These are phyloP conservation scores for Tetrapisispora taiwanensis DNA, from an alignment of 805 yeast species.

Conservation along the genomic window DNA sequence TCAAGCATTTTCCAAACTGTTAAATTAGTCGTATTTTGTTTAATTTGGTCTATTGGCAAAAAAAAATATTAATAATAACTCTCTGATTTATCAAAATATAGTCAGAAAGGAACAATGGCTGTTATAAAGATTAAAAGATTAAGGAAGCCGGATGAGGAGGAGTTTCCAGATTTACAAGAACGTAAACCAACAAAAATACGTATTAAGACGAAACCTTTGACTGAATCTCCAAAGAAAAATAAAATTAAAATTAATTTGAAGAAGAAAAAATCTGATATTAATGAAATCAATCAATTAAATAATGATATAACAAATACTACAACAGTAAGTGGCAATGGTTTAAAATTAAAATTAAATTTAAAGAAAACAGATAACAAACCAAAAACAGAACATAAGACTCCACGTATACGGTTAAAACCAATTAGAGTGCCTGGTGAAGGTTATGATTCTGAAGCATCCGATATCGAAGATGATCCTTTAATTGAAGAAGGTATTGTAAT, in stretches of 20 bases:
- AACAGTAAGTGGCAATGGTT: constrained; percentile 3
- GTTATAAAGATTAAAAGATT: constrained; percentile 25
- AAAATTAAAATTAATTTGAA: constrained; percentile 19
- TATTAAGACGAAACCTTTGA: constrained; percentile 11
- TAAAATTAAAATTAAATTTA: constrained; percentile 18
- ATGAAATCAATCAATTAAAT: not conserved
- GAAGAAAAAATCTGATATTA: constrained; percentile 4
- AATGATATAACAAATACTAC: not conserved
- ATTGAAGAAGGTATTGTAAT: constrained; percentile 78
- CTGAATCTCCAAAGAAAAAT: constrained; percentile 4
- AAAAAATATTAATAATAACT: no score
- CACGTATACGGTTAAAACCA: constrained; percentile 46
- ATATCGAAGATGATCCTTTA: constrained; percentile 87
- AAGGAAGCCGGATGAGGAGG: constrained; percentile 10
- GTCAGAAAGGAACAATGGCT: constrained; percentile 10
- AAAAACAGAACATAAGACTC: constrained; percentile 25
- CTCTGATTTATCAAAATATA: no score
- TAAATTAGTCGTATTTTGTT: no score
- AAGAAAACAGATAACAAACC: constrained; percentile 24
- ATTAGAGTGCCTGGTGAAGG: constrained; percentile 84
- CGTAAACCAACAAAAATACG: constrained; percentile 17
- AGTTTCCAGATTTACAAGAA: constrained; percentile 6
- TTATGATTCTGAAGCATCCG: constrained; percentile 94
- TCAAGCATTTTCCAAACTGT: no score
- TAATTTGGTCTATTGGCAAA: no score